Evolutionary conservation across 192 early-diverging fungal species (phyloP).

Genomic region (Coemansia sp.): DNA sequence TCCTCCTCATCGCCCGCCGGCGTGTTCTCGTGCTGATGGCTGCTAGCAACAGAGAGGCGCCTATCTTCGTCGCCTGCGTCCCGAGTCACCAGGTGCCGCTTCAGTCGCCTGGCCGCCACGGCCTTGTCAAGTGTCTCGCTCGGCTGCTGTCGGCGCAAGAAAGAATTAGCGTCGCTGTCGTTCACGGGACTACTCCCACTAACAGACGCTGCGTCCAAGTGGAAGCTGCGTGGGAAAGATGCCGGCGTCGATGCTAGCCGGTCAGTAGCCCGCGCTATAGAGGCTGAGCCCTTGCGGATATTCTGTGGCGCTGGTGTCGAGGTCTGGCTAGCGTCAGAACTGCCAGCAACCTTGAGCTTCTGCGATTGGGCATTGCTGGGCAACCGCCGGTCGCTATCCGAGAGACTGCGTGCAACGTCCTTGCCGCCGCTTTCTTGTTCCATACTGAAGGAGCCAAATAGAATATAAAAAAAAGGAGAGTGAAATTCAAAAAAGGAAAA

Average conservation of each 20-base stretch:
- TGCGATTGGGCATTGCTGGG: constrained; percentile 33
- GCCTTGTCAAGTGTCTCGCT: constrained; percentile 16
- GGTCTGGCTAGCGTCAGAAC: not conserved
- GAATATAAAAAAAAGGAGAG: not conserved
- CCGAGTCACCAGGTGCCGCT: constrained; percentile 69
- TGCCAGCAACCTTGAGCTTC: constrained; percentile 3
- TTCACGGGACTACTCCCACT: constrained; percentile 15
- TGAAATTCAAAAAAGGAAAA: constrained; percentile 1
- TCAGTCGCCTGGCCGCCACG: constrained; percentile 63
- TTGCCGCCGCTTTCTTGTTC: constrained; percentile 1
- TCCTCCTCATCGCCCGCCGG: constrained; percentile 21
- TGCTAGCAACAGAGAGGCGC: constrained; percentile 12
- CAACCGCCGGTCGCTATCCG: constrained; percentile 26
- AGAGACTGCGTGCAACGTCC: constrained; percentile 7
- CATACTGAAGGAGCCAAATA: not conserved
- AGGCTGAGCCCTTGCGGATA: constrained; percentile 23
- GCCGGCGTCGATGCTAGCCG: constrained; percentile 41
- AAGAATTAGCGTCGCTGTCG: constrained; percentile 15
- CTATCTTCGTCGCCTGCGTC: constrained; percentile 3
- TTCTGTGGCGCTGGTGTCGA: constrained; percentile 20
- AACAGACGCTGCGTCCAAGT: constrained; percentile 12
- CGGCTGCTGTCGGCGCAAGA: not conserved
- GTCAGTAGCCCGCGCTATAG: constrained; percentile 41
- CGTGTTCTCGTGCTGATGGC: constrained; percentile 1
- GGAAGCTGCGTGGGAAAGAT: constrained; percentile 45